phyloP scores from a whole-genome alignment of 2,329 filamentous ascomycete genomes.

The Ceratocystiopsis minuta region DNA sequence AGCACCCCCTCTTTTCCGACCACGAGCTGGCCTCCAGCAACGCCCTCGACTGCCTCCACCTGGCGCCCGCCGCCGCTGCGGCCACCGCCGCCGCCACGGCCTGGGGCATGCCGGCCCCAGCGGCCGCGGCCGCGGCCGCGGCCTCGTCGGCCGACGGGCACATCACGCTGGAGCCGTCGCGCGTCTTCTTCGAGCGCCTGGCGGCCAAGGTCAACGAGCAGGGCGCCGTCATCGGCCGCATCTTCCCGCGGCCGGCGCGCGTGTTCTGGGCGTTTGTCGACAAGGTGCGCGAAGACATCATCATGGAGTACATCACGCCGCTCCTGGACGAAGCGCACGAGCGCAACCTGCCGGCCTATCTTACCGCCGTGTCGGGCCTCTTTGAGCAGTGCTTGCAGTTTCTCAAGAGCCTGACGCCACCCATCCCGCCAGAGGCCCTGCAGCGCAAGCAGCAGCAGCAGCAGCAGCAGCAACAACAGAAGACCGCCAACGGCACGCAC shows the following conservation, averaged over 20 bases:
- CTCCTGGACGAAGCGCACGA: constrained; percentile 79
- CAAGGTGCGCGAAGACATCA: constrained; percentile 65
- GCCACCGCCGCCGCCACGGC: constrained; percentile 22
- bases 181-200: constrained; percentile 61
- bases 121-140: no score
- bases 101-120: no score
- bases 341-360: constrained; percentile 54
- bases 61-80: constrained; percentile 21
- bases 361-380: constrained; percentile 71
- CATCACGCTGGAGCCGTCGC: constrained; percentile 63
- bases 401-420: constrained; percentile 49
- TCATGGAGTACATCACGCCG: constrained; percentile 70
- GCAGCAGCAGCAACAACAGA: background rate
- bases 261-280: constrained; percentile 67
- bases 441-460: background rate
- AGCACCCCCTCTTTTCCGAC: constrained; percentile 67
- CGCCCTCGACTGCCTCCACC: constrained; percentile 65
- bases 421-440: constrained; percentile 28
- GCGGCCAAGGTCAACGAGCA: constrained; percentile 68
- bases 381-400: constrained; percentile 77
- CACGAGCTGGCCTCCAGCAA: constrained; percentile 48
- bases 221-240: constrained; percentile 55
- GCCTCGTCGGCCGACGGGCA: constrained; percentile 12
- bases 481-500: no score
- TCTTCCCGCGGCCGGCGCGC: constrained; percentile 54